A percentile compares a stretch with the other conserved stretches of the same genome.
phyloP scores from a whole-genome alignment of 495 filamentous ascomycete genomes.

The Xylaria longipes region DNA sequence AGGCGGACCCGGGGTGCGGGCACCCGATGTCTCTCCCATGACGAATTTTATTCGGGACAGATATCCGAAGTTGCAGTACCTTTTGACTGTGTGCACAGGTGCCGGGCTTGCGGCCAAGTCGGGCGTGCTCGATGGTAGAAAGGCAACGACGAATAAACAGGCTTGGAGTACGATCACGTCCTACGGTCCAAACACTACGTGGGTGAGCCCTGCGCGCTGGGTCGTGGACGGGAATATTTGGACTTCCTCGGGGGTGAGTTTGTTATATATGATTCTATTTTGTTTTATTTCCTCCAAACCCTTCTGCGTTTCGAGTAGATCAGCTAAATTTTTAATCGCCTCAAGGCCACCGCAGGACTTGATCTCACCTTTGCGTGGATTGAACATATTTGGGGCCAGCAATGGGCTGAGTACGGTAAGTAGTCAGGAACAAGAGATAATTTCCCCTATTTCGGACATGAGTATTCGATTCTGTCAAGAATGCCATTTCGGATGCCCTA shows the following conservation, averaged over 20 bases:
- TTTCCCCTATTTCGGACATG: not conserved
- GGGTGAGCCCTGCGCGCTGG: constrained; percentile 70
- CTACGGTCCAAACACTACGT: constrained; percentile 55
- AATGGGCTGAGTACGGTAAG: not conserved
- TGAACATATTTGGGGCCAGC: not conserved
- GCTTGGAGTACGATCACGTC: constrained; percentile 45
- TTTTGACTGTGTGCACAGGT: constrained; percentile 70
- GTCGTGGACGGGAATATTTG: constrained; percentile 70
- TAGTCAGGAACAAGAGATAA: not conserved
- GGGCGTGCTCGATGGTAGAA: constrained; percentile 61
- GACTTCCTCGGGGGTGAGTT: constrained; percentile 44
- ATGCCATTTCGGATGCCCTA: not conserved
- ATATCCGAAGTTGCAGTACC: constrained; percentile 55
- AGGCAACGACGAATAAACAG: constrained; percentile 64
- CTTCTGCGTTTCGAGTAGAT: not conserved
- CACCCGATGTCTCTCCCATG: constrained; percentile 41
- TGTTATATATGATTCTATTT: too few relatives aligned
- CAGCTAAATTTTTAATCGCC: not conserved
- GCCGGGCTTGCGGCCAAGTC: constrained; percentile 55
- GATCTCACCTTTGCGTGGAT: constrained; percentile 15
- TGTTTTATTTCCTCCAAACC: not conserved
- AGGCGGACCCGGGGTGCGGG: constrained; percentile 63
- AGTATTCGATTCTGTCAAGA: not conserved
- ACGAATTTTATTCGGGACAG: constrained; percentile 53
- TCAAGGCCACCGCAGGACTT: not conserved